Evolutionary conservation across 2,329 filamentous ascomycete species (phyloP).

Genomic region (Fusarium udum): DNA sequence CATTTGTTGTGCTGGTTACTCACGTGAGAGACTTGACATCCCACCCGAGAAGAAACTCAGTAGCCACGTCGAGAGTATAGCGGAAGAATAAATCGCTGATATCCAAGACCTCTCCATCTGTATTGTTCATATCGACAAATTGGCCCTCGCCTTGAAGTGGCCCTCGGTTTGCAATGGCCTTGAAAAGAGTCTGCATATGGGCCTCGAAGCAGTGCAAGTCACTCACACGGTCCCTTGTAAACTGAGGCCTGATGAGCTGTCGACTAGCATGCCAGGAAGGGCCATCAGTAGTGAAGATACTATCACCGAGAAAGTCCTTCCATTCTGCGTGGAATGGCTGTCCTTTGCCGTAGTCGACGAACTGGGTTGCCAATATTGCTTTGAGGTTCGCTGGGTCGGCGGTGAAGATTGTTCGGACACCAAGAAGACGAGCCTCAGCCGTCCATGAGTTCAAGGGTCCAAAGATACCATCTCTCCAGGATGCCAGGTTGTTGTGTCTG

Average conservation of each 20-base stretch:
- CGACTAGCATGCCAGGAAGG: conserved; percentile 81
- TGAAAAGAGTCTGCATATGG: conserved; percentile 79
- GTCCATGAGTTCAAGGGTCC: conserved; percentile 60
- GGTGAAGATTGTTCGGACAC: conserved; percentile 75
- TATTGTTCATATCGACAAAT: conserved; percentile 68
- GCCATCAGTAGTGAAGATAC: conserved; percentile 84
- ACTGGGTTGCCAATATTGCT: conserved; percentile 87
- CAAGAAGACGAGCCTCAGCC: conserved; percentile 65
- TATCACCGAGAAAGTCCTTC: conserved; percentile 77
- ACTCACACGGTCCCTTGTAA: conserved; percentile 83
- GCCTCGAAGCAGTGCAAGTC: conserved; percentile 84
- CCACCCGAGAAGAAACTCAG: conserved; percentile 84
- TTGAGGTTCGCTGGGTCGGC: conserved; percentile 91
- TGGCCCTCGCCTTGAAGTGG: conserved; percentile 68
- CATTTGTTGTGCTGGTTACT: conserved; percentile 2
- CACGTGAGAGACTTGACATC: conserved; percentile 72
- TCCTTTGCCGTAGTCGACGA: conserved; percentile 85
- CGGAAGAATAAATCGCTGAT: conserved; percentile 83
- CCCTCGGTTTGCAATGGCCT: conserved; percentile 68
- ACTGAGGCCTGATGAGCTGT: conserved; percentile 86
- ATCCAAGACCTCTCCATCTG: conserved; percentile 72
- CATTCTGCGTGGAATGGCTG: conserved; percentile 77
- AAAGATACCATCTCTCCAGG: conserved; percentile 67
- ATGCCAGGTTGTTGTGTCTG: conserved; percentile 65
- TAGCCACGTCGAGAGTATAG: conserved; percentile 86